Evolutionary conservation across 495 filamentous ascomycete species (phyloP), one percentile per base, ranked within the genome.

Genomic region (Mycothermus thermophilus): DNA sequence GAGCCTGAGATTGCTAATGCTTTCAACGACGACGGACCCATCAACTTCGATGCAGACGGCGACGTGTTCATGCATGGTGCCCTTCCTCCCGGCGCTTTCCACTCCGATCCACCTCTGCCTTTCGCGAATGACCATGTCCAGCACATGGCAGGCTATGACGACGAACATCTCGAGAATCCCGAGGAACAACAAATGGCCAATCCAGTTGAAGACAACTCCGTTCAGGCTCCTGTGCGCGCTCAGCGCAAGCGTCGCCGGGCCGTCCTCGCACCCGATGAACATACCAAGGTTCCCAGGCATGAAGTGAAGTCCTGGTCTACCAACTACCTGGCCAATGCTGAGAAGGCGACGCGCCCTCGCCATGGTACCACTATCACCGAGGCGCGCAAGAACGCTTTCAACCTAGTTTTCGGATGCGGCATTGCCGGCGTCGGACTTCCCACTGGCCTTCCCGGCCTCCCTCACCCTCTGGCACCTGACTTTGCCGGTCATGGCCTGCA

Each of bases 301-400:
- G 66, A 71, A 9, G 48, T 83, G 11, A 67, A 61, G 8, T 42
- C 58, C n/a, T 78, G 75, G 74, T 68, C 70, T 35, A 46, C 62
- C 0, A 53, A 75, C 19, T 86, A 85, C 35, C 30, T 71, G 22
- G 34, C 46, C 1, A 71, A 71, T 29, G 76, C 72, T 63, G 62
- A 58, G 10, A 41, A 43, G 23, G 65, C 60, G 13, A 35, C 29
- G 30, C 39, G 34, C n/a, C 10, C 28, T 12, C 38, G 43, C 23
- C 34, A 34, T 23, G 29, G 25, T 16, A 30, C 37, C 9, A 46
- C 47, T 1, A 27, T 38, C 10, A 35, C 43, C 5, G 47, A 55
- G 29, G 43, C 59, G 15, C 78, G 71, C 38, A 46, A 49, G 17
- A 64, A 67, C 22, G 63, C 60, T 3, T 63, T 55, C 45, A 45